A percentile compares a stretch with the other conserved stretches of the same genome.
Evolutionary conservation across 768 basidiomycete species (phyloP).

Genomic region (Favolaschia claudopus): DNA sequence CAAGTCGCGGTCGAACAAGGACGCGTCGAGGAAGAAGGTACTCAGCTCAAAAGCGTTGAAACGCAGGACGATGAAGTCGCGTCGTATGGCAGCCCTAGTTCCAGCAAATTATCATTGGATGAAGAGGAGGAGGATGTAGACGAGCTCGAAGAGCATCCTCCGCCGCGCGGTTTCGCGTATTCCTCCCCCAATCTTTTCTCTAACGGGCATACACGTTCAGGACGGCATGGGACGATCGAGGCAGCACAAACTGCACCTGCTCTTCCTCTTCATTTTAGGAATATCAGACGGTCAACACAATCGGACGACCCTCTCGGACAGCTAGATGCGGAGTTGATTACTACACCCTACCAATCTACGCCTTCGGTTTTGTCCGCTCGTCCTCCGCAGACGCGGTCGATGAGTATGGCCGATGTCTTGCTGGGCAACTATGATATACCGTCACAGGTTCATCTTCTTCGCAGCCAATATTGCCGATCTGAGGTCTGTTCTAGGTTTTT

Average conservation of each 20-base stretch:
- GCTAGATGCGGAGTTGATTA: conserved; percentile 52
- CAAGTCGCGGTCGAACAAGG: conserved; percentile 92
- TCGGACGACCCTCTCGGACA: conserved; percentile 83
- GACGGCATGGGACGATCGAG: conserved; percentile 58
- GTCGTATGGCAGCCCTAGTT: conserved; percentile 31
- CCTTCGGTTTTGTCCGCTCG: conserved; percentile 66
- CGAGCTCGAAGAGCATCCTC: conserved; percentile 18
- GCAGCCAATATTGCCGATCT: conserved; percentile 88
- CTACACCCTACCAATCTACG: conserved; percentile 72
- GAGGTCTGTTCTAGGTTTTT: conserved; percentile 60
- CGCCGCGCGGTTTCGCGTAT: conserved; percentile 23
- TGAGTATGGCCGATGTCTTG: conserved; percentile 59
- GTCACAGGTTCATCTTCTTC: conserved; percentile 75
- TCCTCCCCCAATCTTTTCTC: conserved; percentile 22
- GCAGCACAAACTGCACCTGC: conserved; percentile 80
- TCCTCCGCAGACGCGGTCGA: conserved; percentile 51
- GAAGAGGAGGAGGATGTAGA: conserved; percentile 57
- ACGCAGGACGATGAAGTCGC: conserved; percentile 52
- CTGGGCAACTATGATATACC: conserved; percentile 72
- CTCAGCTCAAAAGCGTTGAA: conserved; percentile 57
- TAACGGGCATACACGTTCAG: conserved; percentile 21
- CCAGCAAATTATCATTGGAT: conserved; percentile 37
- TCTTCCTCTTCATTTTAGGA: conserved; percentile 67
- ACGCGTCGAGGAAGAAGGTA: conserved; percentile 68
- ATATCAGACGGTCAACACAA: conserved; percentile 58